phyloP scores from a whole-genome alignment of 768 basidiomycete genomes.

The Russula brevipes region DNA sequence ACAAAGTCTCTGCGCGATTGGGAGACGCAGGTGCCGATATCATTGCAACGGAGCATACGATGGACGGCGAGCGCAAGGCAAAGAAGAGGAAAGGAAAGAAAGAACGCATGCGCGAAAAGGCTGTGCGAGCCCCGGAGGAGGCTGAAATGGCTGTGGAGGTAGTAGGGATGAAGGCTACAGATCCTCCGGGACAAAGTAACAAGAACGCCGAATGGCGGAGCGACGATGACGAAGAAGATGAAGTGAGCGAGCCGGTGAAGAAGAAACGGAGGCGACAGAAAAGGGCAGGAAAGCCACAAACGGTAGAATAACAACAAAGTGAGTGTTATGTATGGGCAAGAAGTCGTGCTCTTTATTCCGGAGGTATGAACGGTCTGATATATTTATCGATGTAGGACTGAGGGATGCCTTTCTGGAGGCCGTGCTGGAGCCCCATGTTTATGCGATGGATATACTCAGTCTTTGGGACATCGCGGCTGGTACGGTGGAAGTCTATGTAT shows the following conservation, averaged over 20 bases:
- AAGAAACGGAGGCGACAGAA: constrained; percentile 42
- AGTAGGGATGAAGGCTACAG: constrained; percentile 11
- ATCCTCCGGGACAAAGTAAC: neutral
- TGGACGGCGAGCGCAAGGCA: constrained; percentile 31
- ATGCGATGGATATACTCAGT: constrained; percentile 22
- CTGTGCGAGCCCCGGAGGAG: constrained; percentile 27
- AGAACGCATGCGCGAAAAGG: constrained; percentile 53
- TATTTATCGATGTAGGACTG: constrained; percentile 16
- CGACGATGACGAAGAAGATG: constrained; percentile 5
- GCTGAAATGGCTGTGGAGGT: constrained; percentile 25
- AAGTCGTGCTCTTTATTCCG: neutral
- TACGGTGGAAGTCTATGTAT: constrained; percentile 10
- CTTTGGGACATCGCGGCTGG: constrained; percentile 11
- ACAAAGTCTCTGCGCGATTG: constrained; percentile 46
- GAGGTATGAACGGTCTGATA: constrained; percentile 21
- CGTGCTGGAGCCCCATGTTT: constrained; percentile 14
- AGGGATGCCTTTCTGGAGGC: constrained; percentile 4
- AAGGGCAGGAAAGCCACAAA: constrained; percentile 26
- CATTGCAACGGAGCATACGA: constrained; percentile 16
- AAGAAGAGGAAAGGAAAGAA: constrained; percentile 72
- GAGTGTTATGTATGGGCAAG: neutral
- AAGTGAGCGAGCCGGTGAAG: constrained; percentile 30
- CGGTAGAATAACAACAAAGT: neutral
- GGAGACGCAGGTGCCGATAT: constrained; percentile 24
- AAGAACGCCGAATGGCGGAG: neutral